A percentile compares a stretch with the other conserved stretches of the same genome.
phyloP scores from a whole-genome alignment of 2,329 filamentous ascomycete genomes.

The Pestalotiopsis sp. region DNA sequence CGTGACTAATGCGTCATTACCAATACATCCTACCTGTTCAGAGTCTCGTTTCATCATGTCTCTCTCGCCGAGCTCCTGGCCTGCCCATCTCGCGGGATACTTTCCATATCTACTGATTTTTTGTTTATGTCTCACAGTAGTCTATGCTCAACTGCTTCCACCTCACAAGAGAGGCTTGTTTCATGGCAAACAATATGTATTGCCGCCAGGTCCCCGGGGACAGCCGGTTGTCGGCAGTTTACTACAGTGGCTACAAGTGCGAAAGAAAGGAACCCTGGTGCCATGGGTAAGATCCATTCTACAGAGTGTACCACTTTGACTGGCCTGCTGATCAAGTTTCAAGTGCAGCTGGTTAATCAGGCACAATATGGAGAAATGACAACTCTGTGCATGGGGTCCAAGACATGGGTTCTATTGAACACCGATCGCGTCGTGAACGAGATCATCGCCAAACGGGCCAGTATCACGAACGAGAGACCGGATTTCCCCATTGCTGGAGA shows the following conservation, averaged over 20 bases:
- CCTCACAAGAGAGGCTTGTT: neutral
- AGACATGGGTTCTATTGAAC: slow-evolving; percentile 47
- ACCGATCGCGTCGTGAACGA: slow-evolving; percentile 37
- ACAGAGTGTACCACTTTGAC: neutral
- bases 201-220: neutral
- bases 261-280: neutral
- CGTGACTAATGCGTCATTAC: neutral
- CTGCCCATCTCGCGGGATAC: neutral
- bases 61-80: neutral
- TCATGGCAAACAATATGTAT: neutral
- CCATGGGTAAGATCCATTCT: neutral
- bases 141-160: neutral
- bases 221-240: neutral
- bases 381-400: slow-evolving; percentile 31
- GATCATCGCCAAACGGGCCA: slow-evolving; percentile 39
- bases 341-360: neutral
- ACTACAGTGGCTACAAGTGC: neutral
- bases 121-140: neutral
- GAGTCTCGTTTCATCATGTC: neutral
- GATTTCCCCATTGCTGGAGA: slow-evolving; percentile 37
- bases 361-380: slow-evolving; percentile 29
- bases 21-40: neutral
- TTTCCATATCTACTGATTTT: neutral
- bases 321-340: neutral
- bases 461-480: slow-evolving; percentile 34